Percentiles rank a stretch among this genome's conserved stretches.
Conservation (phyloP, 192 early-diverging fungal genomes). For the Coemansia sp. region DNA sequence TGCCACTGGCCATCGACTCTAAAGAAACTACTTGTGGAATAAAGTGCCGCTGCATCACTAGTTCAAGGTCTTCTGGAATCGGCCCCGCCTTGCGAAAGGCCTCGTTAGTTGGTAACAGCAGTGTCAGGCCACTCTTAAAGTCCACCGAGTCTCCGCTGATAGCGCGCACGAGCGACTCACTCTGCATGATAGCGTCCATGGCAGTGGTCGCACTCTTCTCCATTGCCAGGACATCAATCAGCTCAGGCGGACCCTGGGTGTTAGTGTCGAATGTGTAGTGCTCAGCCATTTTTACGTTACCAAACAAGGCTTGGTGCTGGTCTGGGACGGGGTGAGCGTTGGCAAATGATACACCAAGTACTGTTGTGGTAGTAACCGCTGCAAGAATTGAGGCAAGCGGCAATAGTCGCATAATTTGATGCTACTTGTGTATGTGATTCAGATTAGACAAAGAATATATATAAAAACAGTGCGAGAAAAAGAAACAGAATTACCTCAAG, state of each 20-base stretch:
- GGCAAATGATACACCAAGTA: conserved; percentile 14
- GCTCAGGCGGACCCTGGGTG: conserved; percentile 29
- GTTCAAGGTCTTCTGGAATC: conserved; percentile 40
- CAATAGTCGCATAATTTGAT: conserved; percentile 14
- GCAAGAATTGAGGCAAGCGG: conserved; percentile 18
- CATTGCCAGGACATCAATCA: conserved; percentile 40
- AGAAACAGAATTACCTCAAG: background rate
- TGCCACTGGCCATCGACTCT: conserved; percentile 32
- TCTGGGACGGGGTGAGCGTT: conserved; percentile 21
- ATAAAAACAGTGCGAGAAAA: background rate
- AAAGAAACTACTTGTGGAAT: conserved; percentile 32
- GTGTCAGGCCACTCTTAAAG: conserved; percentile 40
- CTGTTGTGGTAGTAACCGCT: conserved; percentile 18
- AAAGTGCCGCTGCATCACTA: conserved; percentile 47
- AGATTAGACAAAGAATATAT: background rate
- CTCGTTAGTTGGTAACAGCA: conserved; percentile 51
- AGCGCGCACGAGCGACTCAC: conserved; percentile 45
- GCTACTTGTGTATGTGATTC: no score
- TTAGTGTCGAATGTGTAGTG: conserved; percentile 41
- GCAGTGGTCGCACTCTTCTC: conserved; percentile 50
- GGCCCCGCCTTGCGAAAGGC: conserved; percentile 35
- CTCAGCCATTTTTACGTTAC: conserved; percentile 13
- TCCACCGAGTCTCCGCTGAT: conserved; percentile 48
- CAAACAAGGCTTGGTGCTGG: conserved; percentile 32
- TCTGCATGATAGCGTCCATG: conserved; percentile 47